Percentiles rank a stretch among this genome's conserved stretches.
Evolutionary conservation across 1,139 yeast species (phyloP).

Genomic region (Hanseniaspora gamundiae): DNA sequence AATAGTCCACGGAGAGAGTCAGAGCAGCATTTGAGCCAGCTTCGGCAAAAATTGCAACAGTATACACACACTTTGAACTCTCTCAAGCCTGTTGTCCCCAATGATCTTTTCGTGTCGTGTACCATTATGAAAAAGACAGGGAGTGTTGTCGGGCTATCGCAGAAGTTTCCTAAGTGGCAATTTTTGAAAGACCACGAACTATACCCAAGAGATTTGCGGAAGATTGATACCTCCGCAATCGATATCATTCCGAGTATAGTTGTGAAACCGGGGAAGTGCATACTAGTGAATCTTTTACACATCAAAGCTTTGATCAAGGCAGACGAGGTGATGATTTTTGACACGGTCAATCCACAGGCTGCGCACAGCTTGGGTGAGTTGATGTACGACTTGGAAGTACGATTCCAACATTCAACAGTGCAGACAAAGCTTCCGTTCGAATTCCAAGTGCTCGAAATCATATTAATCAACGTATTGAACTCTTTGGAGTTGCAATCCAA

Average conservation of each 20-base stretch:
- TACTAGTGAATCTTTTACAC: constrained; percentile 69
- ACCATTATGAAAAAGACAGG: constrained; percentile 73
- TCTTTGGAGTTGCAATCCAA: constrained; percentile 77
- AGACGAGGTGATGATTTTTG: constrained; percentile 74
- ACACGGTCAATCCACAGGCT: constrained; percentile 42
- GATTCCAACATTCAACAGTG: constrained; percentile 28
- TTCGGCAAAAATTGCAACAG: not conserved
- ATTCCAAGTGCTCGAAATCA: constrained; percentile 79
- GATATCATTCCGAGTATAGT: constrained; percentile 85
- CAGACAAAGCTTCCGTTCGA: constrained; percentile 44
- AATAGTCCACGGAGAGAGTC: not conserved
- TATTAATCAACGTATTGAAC: constrained; percentile 74
- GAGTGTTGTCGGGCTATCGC: constrained; percentile 57
- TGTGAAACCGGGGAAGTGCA: constrained; percentile 58
- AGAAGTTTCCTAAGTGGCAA: constrained; percentile 65
- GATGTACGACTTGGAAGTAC: constrained; percentile 77
- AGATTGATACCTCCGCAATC: constrained; percentile 76
- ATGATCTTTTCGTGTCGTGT: constrained; percentile 49
- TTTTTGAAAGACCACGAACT: constrained; percentile 56
- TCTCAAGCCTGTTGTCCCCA: constrained; percentile 47
- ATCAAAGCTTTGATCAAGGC: constrained; percentile 77
- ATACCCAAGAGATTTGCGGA: constrained; percentile 65
- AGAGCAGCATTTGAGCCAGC: not conserved
- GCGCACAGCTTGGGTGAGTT: constrained; percentile 64
- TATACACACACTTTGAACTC: constrained; percentile 14